Evolutionary conservation across 225 moss, liverwort and hornwort genomes (phyloP).

Genomic region (Marchantia polymorpha): DNA sequence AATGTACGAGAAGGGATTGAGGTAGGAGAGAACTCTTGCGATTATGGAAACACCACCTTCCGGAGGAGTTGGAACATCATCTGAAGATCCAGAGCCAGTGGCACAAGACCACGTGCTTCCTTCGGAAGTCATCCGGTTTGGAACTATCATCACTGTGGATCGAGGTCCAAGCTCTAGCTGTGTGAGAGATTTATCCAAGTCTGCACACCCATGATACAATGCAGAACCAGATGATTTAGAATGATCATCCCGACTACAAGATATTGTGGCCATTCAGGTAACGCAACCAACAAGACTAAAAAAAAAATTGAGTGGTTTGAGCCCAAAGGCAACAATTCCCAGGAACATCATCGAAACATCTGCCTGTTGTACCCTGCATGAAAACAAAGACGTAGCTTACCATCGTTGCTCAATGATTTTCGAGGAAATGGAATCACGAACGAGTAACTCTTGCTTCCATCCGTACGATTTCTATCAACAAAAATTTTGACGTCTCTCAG

Average conservation of each 20-base stretch:
- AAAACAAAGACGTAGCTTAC: constrained; percentile 25
- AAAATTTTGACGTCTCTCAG: constrained; percentile 60
- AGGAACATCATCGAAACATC: not conserved
- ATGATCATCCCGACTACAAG: not conserved
- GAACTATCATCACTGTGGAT: constrained; percentile 56
- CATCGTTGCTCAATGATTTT: constrained; percentile 51
- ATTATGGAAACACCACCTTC: constrained; percentile 43
- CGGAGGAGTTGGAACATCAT: constrained; percentile 30
- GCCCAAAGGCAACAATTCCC: not conserved
- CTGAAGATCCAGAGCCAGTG: constrained; percentile 31
- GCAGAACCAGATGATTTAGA: not conserved
- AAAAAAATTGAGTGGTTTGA: not conserved
- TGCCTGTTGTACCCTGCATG: too few relatives aligned
- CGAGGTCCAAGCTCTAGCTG: constrained; percentile 68
- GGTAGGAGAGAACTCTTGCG: constrained; percentile 53
- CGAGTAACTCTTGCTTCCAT: constrained; percentile 55
- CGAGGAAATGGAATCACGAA: constrained; percentile 67
- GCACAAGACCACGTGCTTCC: constrained; percentile 39
- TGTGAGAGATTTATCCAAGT: constrained; percentile 46
- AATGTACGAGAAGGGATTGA: constrained; percentile 58
- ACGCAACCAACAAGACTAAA: not conserved
- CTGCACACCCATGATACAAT: constrained; percentile 34
- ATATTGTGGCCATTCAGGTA: not conserved
- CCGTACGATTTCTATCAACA: constrained; percentile 62
- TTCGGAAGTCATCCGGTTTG: constrained; percentile 39